Percentiles rank a stretch among this genome's conserved stretches.
Conservation (phyloP, 768 basidiomycete genomes). For the Naganishia vaughanmartiniae region DNA sequence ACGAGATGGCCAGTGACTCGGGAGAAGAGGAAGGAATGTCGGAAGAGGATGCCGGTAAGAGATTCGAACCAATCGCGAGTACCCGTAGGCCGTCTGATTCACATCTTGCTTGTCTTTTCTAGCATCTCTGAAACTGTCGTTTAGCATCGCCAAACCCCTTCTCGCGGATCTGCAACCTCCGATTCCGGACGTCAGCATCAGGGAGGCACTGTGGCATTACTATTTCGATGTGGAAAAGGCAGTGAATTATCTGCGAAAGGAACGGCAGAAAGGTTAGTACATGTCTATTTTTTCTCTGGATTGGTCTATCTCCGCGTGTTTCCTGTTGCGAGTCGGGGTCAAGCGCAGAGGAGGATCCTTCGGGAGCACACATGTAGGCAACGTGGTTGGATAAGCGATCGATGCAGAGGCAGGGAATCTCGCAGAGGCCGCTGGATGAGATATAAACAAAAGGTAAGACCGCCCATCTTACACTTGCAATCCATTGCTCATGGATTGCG, state of each 20-base stretch:
- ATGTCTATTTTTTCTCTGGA: constrained; percentile 33
- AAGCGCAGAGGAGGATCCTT: background rate
- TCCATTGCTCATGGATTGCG: background rate
- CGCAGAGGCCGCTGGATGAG: background rate
- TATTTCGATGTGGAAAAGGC: constrained; percentile 81
- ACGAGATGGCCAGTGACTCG: constrained; percentile 76
- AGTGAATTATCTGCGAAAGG: constrained; percentile 65
- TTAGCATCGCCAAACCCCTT: constrained; percentile 66
- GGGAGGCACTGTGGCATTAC: constrained; percentile 77
- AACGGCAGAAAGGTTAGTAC: constrained; percentile 74
- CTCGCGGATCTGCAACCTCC: constrained; percentile 67
- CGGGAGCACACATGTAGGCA: background rate
- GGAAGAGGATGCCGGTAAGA: constrained; percentile 59
- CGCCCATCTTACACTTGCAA: background rate
- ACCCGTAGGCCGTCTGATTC: background rate
- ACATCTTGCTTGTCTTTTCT: constrained; percentile 46
- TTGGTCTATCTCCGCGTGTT: constrained; percentile 42
- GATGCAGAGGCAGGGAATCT: background rate
- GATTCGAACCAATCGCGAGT: background rate
- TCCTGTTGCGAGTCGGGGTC: background rate
- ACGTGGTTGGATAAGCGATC: background rate
- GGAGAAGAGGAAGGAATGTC: constrained; percentile 58
- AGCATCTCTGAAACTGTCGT: constrained; percentile 65
- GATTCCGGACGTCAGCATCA: constrained; percentile 70
- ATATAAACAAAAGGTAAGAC: background rate